phyloP scores from a whole-genome alignment of 306 rosid genomes.

The cucumber (Cucumis sativus) region DNA sequence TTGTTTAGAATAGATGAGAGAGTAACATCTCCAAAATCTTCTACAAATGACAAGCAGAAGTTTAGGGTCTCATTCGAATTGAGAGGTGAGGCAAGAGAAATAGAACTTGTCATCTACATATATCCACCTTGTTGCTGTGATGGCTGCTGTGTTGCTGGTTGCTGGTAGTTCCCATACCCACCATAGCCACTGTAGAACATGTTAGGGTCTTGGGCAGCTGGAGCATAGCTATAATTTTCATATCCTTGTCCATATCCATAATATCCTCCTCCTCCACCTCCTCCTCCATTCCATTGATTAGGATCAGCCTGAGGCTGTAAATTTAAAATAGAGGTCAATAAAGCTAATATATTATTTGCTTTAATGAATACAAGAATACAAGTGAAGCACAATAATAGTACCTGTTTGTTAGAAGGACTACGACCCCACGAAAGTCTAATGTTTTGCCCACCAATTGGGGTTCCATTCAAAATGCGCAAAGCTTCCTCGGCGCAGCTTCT shows the following conservation, averaged over 20 bases:
- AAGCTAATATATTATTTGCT: neutral
- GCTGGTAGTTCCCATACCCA: constrained; percentile 68
- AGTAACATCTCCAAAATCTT: neutral
- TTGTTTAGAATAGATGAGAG: neutral
- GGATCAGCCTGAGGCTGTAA: constrained; percentile 47
- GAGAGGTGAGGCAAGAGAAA: neutral
- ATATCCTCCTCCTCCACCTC: constrained; percentile 55
- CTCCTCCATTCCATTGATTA: constrained; percentile 53
- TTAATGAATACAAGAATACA: neutral
- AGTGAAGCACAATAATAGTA: constrained; percentile 1
- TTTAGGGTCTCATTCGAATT: neutral
- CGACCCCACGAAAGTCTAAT: constrained; percentile 98
- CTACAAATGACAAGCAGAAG: neutral
- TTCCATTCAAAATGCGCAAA: constrained; percentile 48
- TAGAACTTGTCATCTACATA: constrained; percentile 28
- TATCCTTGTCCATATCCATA: constrained; percentile 75
- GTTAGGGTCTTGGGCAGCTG: constrained; percentile 76
- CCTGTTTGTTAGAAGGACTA: constrained; percentile 95
- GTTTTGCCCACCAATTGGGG: constrained; percentile 66
- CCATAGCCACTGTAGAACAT: constrained; percentile 61
- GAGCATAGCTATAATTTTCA: constrained; percentile 70
- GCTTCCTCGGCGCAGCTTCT: constrained; percentile 94
- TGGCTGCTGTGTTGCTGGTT: constrained; percentile 31
- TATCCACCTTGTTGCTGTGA: constrained; percentile 76
- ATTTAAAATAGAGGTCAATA: neutral